Conservation (phyloP, 768 basidiomycete species). For the Kwoniella pini region DNA sequence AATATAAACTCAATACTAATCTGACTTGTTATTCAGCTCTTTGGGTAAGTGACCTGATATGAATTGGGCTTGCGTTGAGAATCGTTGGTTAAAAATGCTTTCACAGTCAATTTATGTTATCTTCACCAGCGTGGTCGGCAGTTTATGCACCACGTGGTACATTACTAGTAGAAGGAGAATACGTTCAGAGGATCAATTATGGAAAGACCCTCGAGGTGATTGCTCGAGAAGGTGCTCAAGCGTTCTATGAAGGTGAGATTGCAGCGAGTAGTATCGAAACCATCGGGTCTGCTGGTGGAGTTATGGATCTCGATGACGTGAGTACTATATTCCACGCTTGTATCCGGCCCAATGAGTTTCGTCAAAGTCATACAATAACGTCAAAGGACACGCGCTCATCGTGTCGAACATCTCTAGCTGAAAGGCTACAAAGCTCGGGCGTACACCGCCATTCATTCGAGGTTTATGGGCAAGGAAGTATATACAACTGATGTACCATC, state of each 20-base stretch:
- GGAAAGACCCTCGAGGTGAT: slow-evolving; percentile 74
- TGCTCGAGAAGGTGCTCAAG: slow-evolving; percentile 72
- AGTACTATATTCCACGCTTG: slow-evolving; percentile 2
- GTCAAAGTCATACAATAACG: not conserved
- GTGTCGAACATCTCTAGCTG: slow-evolving; percentile 52
- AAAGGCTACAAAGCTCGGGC: slow-evolving; percentile 69
- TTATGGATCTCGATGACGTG: slow-evolving; percentile 71
- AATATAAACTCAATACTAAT: no score
- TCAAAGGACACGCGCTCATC: not conserved
- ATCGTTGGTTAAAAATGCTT: no score
- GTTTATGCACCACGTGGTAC: slow-evolving; percentile 78
- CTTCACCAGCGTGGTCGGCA: slow-evolving; percentile 68
- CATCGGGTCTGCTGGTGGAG: slow-evolving; percentile 71
- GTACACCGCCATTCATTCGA: slow-evolving; percentile 71
- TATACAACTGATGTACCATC: slow-evolving; percentile 85
- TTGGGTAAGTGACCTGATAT: slow-evolving; percentile 54
- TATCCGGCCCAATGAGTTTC: no score
- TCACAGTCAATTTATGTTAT: slow-evolving; percentile 50
- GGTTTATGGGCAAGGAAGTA: slow-evolving; percentile 73
- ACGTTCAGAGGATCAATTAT: slow-evolving; percentile 70
- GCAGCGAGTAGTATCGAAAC: slow-evolving; percentile 76
- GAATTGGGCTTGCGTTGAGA: no score
- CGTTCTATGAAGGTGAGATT: slow-evolving; percentile 70
- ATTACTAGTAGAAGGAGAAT: slow-evolving; percentile 72
- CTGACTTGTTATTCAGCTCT: not conserved